These are phyloP conservation scores for Breynia disticha DNA, from an alignment of 441 rosid species.

Conservation along the genomic window DNA sequence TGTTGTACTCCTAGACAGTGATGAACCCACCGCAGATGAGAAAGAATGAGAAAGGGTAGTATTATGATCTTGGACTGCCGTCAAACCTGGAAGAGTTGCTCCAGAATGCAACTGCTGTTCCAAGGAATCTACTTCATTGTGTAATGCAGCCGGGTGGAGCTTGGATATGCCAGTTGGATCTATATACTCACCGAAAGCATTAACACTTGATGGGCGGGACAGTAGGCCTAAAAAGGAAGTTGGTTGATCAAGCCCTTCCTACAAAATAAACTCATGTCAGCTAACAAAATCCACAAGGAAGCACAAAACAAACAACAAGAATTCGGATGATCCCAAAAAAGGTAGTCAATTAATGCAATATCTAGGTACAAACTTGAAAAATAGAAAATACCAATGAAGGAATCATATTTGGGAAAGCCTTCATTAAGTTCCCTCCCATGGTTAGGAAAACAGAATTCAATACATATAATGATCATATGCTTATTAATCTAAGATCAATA, in stretches of 20 bases:
- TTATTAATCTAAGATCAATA: no score
- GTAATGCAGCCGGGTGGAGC: constrained; percentile 29
- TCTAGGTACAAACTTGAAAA: no score
- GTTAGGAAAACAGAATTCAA: no score
- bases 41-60: constrained; percentile 30
- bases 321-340: not conserved
- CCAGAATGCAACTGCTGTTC: constrained; percentile 43
- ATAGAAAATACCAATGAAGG: no score
- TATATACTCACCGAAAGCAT: constrained; percentile 51
- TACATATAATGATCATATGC: no score
- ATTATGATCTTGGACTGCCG: constrained; percentile 28
- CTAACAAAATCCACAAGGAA: constrained; percentile 2
- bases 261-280: constrained; percentile 18
- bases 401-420: no score
- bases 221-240: constrained; percentile 44
- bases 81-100: constrained; percentile 30
- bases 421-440: no score
- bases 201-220: constrained; percentile 65
- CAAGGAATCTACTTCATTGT: constrained; percentile 33
- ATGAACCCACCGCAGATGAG: constrained; percentile 51
- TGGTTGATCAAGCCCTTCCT: constrained; percentile 76
- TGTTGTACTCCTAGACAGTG: constrained; percentile 59
- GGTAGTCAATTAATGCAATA: not conserved
- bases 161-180: constrained; percentile 32
- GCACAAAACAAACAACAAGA: not conserved